These are phyloP conservation scores for Carex cristatella DNA, from an alignment of 176 grass and related monocot species.

Conservation along the genomic window DNA sequence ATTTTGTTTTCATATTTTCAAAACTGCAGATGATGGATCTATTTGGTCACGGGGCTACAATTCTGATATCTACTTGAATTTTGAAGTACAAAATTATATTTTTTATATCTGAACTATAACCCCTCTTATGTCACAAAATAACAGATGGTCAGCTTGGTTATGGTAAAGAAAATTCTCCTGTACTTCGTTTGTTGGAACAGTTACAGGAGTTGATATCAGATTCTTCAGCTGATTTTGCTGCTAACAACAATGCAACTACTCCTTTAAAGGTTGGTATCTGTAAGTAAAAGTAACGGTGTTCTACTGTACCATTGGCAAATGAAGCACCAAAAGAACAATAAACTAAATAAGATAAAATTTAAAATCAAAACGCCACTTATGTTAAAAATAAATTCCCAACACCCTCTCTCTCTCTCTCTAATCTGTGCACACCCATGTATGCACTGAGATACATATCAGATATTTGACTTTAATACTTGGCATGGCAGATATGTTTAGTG, in stretches of 20 bases:
- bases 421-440: too few relatives aligned
- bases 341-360: not conserved
- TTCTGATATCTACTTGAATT: constrained; percentile 5
- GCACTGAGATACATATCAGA: not conserved
- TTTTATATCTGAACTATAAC: not conserved
- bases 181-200: constrained; percentile 66
- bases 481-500: constrained; percentile 59
- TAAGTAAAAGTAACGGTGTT: not conserved
- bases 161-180: constrained; percentile 56
- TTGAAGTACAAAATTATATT: not conserved
- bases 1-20: constrained; percentile 8
- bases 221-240: constrained; percentile 36
- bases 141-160: constrained; percentile 83
- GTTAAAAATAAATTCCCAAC: not conserved
- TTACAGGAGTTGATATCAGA: constrained; percentile 67
- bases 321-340: not conserved
- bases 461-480: constrained; percentile 1
- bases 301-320: not conserved
- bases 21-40: constrained; percentile 75
- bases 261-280: constrained; percentile 49
- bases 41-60: constrained; percentile 99
- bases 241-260: not conserved
- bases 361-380: not conserved
- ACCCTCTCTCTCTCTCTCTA: too few relatives aligned
- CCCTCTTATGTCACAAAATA: constrained; percentile 49